Conservation (phyloP, 2,329 filamentous ascomycete species). For the Dothiorella sarmentorum region DNA sequence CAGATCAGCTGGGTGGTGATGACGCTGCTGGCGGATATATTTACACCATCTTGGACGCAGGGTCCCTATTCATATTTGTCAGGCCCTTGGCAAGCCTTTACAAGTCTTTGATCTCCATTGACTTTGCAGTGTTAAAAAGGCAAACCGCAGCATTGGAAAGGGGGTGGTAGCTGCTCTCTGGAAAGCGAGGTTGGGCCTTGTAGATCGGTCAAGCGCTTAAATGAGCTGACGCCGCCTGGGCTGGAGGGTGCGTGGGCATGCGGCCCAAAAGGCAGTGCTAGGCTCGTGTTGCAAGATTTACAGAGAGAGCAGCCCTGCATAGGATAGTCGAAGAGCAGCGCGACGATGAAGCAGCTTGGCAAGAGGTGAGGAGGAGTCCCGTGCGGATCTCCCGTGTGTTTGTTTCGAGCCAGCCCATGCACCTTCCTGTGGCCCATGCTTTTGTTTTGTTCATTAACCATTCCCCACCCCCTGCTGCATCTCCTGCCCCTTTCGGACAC, state of each 20-base stretch:
- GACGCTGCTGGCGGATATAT: too few relatives aligned
- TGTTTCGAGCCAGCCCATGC: background rate
- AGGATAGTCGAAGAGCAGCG: background rate
- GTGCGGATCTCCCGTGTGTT: constrained; percentile 5
- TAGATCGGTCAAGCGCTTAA: constrained; percentile 6
- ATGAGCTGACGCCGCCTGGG: background rate
- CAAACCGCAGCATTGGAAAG: constrained; percentile 3
- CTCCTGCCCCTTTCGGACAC: constrained; percentile 14
- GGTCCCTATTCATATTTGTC: too few relatives aligned
- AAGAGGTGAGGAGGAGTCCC: constrained; percentile 10
- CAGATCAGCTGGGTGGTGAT: background rate
- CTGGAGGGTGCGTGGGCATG: background rate
- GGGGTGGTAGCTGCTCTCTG: constrained; percentile 1
- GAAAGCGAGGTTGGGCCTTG: constrained; percentile 12
- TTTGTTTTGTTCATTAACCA: constrained; percentile 5
- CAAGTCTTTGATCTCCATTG: too few relatives aligned
- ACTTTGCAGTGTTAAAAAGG: too few relatives aligned
- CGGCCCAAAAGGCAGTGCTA: background rate
- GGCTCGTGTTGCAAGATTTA: constrained; percentile 9
- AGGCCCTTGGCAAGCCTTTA: too few relatives aligned
- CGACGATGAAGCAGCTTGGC: constrained; percentile 9
- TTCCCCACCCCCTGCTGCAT: constrained; percentile 10
- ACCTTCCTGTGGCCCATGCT: background rate
- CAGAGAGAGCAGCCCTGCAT: background rate
- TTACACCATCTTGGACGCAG: too few relatives aligned